phyloP scores from a whole-genome alignment of 352 stramenopile genomes.

The Pythium vanterpoolii region DNA sequence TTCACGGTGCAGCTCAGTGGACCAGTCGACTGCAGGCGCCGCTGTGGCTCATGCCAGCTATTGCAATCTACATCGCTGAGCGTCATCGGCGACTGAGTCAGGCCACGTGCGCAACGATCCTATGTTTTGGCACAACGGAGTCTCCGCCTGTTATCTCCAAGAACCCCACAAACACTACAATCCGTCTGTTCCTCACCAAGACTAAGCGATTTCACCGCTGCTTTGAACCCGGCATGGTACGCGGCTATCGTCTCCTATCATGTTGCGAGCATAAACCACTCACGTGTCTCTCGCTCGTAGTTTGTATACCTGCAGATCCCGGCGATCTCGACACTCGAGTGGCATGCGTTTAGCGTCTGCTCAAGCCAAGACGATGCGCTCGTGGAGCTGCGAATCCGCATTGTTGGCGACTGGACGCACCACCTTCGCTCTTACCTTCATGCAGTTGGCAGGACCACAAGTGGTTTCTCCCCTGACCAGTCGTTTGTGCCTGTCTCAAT shows the following conservation, averaged over 20 bases:
- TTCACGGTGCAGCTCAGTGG: slow-evolving; percentile 40
- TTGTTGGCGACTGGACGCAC: slow-evolving; percentile 44
- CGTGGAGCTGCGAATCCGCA: slow-evolving; percentile 38
- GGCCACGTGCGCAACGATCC: slow-evolving; percentile 8
- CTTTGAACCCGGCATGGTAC: slow-evolving; percentile 39
- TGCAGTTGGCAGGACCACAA: background rate
- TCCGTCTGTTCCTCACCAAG: slow-evolving; percentile 35
- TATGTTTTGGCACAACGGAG: slow-evolving; percentile 12
- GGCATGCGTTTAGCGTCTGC: slow-evolving; percentile 79
- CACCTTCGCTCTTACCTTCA: slow-evolving; percentile 1
- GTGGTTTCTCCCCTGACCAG: background rate
- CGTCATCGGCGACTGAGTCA: slow-evolving; percentile 20
- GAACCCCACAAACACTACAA: background rate
- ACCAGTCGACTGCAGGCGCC: slow-evolving; percentile 29
- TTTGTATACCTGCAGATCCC: slow-evolving; percentile 71
- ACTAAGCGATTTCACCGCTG: slow-evolving; percentile 21
- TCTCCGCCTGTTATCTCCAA: background rate
- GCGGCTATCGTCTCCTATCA: background rate
- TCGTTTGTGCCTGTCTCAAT: background rate
- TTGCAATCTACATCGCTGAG: slow-evolving; percentile 32
- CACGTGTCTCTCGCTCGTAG: background rate
- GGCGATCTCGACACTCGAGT: slow-evolving; percentile 50
- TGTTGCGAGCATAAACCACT: background rate
- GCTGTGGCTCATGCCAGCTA: slow-evolving; percentile 30
- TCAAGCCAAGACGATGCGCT: slow-evolving; percentile 43